Evolutionary conservation across 306 rosid species (phyloP).

Genomic region (Cercis canadensis): DNA sequence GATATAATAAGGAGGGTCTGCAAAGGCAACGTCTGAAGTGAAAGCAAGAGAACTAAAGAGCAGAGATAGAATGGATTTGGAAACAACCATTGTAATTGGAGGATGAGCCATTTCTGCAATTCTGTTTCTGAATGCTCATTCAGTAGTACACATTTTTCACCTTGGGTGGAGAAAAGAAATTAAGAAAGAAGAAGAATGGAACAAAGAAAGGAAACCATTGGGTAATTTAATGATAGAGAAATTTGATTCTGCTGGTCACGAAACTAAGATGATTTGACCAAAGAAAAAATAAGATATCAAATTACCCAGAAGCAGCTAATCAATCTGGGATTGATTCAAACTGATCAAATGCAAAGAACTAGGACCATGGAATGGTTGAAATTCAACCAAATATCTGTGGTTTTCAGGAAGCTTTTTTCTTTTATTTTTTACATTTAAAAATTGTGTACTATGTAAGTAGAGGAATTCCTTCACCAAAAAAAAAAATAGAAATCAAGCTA

Average conservation of each 20-base stretch:
- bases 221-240: neutral
- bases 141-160: too few relatives aligned
- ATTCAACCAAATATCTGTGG: too few relatives aligned
- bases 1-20: conserved; percentile 45
- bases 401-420: too few relatives aligned
- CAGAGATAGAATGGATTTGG: neutral
- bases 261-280: neutral
- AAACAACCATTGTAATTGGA: neutral
- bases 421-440: neutral
- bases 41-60: conserved; percentile 36
- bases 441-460: too few relatives aligned
- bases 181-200: neutral
- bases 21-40: conserved; percentile 27
- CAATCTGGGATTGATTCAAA: neutral
- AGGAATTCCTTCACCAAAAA: too few relatives aligned
- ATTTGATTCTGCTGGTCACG: neutral
- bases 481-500: too few relatives aligned
- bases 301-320: neutral
- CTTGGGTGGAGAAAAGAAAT: neutral
- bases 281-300: too few relatives aligned
- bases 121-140: too few relatives aligned
- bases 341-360: neutral
- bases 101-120: too few relatives aligned
- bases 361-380: conserved; percentile 1
- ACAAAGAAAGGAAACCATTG: neutral